Conservation (phyloP, 2,329 filamentous ascomycete genomes). For the Penicillium sp. region DNA sequence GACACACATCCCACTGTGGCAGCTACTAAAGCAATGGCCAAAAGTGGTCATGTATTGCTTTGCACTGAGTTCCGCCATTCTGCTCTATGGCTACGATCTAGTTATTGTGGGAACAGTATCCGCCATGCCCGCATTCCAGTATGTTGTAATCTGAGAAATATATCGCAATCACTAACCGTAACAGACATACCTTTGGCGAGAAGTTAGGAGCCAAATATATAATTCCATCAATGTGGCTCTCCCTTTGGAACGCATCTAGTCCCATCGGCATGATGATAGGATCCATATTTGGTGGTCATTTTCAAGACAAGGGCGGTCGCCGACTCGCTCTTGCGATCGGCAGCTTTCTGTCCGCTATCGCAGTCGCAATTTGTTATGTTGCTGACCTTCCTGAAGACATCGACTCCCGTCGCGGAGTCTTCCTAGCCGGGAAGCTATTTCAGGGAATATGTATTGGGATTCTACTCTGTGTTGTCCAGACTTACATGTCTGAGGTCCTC, state of each 20-base stretch:
- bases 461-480: conserved; percentile 44
- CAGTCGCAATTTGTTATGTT: conserved; percentile 27
- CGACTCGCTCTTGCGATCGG: conserved; percentile 35
- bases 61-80: conserved; percentile 20
- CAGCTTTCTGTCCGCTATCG: conserved; percentile 36
- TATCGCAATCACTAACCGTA: not conserved
- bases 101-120: conserved; percentile 29
- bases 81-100: conserved; percentile 31
- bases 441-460: conserved; percentile 49
- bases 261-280: conserved; percentile 41
- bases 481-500: conserved; percentile 53
- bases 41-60: conserved; percentile 18
- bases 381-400: conserved; percentile 20
- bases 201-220: conserved; percentile 31
- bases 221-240: conserved; percentile 44
- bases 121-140: conserved; percentile 31
- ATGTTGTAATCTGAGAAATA: not conserved
- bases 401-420: conserved; percentile 35
- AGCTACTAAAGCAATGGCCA: conserved; percentile 16
- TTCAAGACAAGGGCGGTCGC: conserved; percentile 43
- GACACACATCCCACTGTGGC: conserved; percentile 14
- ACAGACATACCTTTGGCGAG: conserved; percentile 28
- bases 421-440: conserved; percentile 47
- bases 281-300: conserved; percentile 37
- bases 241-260: conserved; percentile 43